phyloP scores from a whole-genome alignment of 2,329 filamentous ascomycete genomes.

The Penicillium expansum region DNA sequence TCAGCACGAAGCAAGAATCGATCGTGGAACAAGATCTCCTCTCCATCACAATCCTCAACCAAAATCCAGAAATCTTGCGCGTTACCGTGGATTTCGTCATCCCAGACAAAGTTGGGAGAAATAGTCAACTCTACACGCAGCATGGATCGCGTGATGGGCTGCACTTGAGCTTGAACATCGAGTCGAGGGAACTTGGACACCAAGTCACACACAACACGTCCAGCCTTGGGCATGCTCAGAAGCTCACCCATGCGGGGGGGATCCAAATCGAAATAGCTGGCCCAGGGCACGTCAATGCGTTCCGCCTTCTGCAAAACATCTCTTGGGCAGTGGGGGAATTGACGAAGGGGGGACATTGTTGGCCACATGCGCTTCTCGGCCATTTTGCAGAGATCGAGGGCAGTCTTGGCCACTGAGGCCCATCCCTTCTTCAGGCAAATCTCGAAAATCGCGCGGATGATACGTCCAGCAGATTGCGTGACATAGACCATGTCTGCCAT shows the following conservation, averaged over 20 bases:
- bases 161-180: constrained; percentile 88
- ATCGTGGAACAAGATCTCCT: constrained; percentile 92
- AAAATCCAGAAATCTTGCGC: constrained; percentile 96
- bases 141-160: constrained; percentile 92
- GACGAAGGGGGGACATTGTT: constrained; percentile 91
- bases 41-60: constrained; percentile 95
- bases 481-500: constrained; percentile 99
- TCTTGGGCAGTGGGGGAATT: constrained; percentile 77
- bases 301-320: constrained; percentile 92
- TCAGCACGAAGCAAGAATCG: constrained; percentile 88
- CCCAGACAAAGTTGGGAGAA: constrained; percentile 94
- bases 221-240: constrained; percentile 83
- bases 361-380: constrained; percentile 99
- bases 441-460: constrained; percentile 91
- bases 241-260: constrained; percentile 95
- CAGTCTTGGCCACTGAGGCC: constrained; percentile 87
- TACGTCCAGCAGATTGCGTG: constrained; percentile 94
- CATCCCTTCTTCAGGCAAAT: constrained; percentile 97
- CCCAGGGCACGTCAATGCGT: constrained; percentile 90
- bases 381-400: constrained; percentile 96
- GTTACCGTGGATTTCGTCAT: constrained; percentile 79
- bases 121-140: constrained; percentile 86
- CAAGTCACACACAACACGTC: constrained; percentile 77
- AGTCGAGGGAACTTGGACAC: constrained; percentile 91
- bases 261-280: constrained; percentile 91